Base-by-base conservation (phyloP, 805 yeast species). In the Candida gorgasii region DNA sequence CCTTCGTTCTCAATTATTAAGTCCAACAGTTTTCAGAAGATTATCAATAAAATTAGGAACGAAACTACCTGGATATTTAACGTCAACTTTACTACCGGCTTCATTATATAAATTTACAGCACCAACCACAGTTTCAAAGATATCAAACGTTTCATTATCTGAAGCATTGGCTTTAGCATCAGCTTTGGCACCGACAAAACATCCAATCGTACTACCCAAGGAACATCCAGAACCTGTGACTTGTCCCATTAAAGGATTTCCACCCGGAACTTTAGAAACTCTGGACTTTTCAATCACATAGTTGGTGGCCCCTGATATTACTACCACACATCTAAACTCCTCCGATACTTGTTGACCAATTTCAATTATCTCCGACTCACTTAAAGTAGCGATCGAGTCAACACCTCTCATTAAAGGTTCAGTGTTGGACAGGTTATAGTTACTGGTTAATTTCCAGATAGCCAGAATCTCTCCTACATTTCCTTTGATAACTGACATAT, bases 201-300 rank as follows among this genome's bases (percentile, higher is more conserved):
- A 68, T 0, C 86, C 82, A 40, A 88, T 78, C 0, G 79, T 74
- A 34, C 89, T 80, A 1, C 95, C 95, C 28, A 89, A 62, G 0
- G 92, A 78, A 48, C 96, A 89, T 0, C 96, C 96, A 2, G 89
- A 70, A 0, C 95, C 96, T 0, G 96, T 88, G 4, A 88, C 76
- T 8, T 65, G 58, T 0, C 83, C 82, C 84, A 88, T 81, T 13
- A 80, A 50, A 15, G 62, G 62, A 50, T 78, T 73, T 1, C 93
- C 89, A 5, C 90, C 92, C 7, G 53, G 44, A 4, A 81, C 55
- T 2, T 55, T 50, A 2, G 54, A 55, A 2, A 61, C 59, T 18
- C 60, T 56, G n/a, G 28, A 12, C 52, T 8, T 27, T 5, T 54
- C 17, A 13, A 60, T 48, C 5, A 70, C 44, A 45, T 56, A 59